Evolutionary conservation across 2,329 filamentous ascomycete species (phyloP).

Genomic region (Leptographium wingfieldii): DNA sequence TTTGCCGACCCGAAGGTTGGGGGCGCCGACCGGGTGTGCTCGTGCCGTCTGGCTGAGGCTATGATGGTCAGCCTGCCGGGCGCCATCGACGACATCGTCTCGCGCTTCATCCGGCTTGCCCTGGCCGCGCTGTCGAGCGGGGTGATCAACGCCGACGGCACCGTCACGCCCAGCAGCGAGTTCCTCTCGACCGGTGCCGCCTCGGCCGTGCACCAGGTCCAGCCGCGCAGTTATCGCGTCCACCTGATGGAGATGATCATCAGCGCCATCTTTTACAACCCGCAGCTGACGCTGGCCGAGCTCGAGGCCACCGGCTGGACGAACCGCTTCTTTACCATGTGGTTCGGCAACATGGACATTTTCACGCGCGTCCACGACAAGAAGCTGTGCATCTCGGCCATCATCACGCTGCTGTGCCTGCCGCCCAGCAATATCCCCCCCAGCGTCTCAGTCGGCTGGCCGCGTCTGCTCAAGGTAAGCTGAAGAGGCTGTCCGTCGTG

Average conservation of each 20-base stretch:
- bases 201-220: conserved; percentile 30
- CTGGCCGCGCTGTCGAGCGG: conserved; percentile 59
- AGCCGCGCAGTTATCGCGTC: conserved; percentile 87
- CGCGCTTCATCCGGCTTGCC: conserved; percentile 77
- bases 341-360: conserved; percentile 91
- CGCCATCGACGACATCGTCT: conserved; percentile 76
- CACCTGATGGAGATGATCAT: conserved; percentile 99
- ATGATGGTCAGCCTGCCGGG: conserved; percentile 92
- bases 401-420: conserved; percentile 71
- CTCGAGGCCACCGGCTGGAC: conserved; percentile 91
- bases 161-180: conserved; percentile 5
- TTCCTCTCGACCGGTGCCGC: conserved; percentile 8
- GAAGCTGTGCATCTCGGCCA: conserved; percentile 92
- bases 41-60: conserved; percentile 92
- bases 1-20: conserved; percentile 87
- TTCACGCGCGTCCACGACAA: conserved; percentile 96
- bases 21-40: conserved; percentile 88
- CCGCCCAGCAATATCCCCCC: conserved; percentile 69
- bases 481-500: not conserved
- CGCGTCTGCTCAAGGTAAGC: conserved; percentile 55
- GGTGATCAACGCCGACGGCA: conserved; percentile 41
- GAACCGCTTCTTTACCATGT: conserved; percentile 96
- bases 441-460: conserved; percentile 95
- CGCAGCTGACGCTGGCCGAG: conserved; percentile 67
- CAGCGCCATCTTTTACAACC: conserved; percentile 97